Evolutionary conservation across 2,329 filamentous ascomycete genomes (phyloP).

Genomic region (Beauveria sp.): DNA sequence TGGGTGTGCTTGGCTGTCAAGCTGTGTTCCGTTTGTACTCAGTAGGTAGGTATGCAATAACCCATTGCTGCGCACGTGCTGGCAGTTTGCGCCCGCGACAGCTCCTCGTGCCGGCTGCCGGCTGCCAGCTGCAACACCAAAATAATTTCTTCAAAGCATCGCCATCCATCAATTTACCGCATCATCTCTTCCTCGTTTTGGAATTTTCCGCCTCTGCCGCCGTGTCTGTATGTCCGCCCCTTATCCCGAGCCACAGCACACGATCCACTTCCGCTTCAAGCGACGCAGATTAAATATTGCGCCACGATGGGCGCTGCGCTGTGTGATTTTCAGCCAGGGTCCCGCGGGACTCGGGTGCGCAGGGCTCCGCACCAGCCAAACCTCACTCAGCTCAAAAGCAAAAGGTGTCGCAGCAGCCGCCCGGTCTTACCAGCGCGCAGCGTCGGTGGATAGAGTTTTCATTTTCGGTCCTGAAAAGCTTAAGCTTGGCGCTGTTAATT

Average conservation of each 20-base stretch:
- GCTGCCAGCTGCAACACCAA: not conserved
- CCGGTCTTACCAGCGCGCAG: not conserved
- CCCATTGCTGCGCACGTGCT: not conserved
- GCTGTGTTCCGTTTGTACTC: not conserved
- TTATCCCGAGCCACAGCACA: constrained; percentile 7
- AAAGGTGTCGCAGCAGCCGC: not conserved
- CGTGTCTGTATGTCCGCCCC: not conserved
- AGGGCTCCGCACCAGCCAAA: not conserved
- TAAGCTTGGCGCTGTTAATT: not conserved
- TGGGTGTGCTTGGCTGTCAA: not conserved
- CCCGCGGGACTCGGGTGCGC: not conserved
- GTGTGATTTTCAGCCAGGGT: not conserved
- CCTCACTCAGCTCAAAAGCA: not conserved
- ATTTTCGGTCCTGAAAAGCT: not conserved
- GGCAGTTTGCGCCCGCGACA: not conserved
- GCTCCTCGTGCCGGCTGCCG: not conserved
- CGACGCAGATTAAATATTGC: not conserved
- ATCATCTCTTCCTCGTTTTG: not conserved
- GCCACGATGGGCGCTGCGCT: not conserved
- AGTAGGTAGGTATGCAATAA: not conserved
- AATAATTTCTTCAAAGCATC: not conserved
- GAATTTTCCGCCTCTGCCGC: not conserved
- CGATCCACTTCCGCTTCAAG: constrained; percentile 10
- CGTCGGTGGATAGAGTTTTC: not conserved
- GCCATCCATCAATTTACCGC: not conserved